phyloP scores from a whole-genome alignment of 2,329 filamentous ascomycete genomes.

The Scortechinia acanthostroma region DNA sequence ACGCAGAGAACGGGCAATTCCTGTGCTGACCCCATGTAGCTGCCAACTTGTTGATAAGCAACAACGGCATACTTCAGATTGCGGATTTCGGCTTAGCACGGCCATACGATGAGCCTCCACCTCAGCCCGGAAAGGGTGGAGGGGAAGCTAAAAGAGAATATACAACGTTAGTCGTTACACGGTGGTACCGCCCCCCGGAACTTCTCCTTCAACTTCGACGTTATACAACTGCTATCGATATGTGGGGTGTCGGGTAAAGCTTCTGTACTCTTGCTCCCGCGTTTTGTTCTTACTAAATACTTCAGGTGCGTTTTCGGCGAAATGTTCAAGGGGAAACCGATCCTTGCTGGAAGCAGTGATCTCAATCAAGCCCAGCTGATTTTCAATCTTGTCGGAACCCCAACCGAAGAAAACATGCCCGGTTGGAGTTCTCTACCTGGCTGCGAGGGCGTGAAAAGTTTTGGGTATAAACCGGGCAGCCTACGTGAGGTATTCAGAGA shows the following conservation, averaged over 20 bases:
- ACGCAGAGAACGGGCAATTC: too few species aligned
- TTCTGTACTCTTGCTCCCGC: constrained; percentile 3
- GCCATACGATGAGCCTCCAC: constrained; percentile 63
- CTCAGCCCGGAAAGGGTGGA: constrained; percentile 55
- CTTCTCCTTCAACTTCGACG: constrained; percentile 58
- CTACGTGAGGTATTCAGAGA: constrained; percentile 52
- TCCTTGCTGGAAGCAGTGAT: constrained; percentile 66
- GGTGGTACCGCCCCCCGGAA: constrained; percentile 72
- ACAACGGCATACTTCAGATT: constrained; percentile 65
- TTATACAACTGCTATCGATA: constrained; percentile 70
- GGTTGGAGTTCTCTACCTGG: constrained; percentile 62
- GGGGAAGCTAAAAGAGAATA: constrained; percentile 66
- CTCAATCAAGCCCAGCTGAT: constrained; percentile 66
- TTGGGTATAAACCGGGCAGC: constrained; percentile 39
- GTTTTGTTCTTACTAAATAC: constrained; percentile 1
- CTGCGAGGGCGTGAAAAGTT: constrained; percentile 52
- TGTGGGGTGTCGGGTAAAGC: constrained; percentile 67
- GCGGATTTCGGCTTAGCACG: constrained; percentile 70
- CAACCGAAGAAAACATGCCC: constrained; percentile 65
- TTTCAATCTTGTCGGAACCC: constrained; percentile 64
- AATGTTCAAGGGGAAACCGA: constrained; percentile 70
- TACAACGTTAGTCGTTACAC: constrained; percentile 66
- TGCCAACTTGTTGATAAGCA: constrained; percentile 70
- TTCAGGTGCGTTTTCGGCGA: constrained; percentile 65
- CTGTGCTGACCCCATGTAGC: constrained; percentile 28